phyloP scores from a whole-genome alignment of 1,284 basidiomycete species.

The Earliella scabrosa region DNA sequence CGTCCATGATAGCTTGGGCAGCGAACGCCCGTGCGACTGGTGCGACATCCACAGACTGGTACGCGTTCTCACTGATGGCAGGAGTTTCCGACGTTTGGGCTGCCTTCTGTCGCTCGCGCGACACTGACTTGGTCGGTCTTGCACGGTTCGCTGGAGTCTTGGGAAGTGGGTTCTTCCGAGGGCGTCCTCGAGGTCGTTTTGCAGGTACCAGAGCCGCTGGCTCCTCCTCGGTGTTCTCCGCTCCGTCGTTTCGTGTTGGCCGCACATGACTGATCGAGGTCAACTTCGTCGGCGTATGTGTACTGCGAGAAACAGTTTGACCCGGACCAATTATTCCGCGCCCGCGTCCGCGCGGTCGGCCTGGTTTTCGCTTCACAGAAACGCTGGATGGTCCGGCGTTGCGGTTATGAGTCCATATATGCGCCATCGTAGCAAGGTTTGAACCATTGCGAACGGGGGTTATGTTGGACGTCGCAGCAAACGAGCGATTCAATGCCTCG shows the following conservation, averaged over 20 bases:
- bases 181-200: no score
- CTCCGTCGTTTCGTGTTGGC: no score
- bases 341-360: constrained; percentile 8
- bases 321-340: not conserved
- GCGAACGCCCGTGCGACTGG: not conserved
- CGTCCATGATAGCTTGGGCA: not conserved
- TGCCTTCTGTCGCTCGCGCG: not conserved
- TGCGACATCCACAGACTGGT: constrained; percentile 6
- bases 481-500: constrained; percentile 17
- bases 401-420: no score
- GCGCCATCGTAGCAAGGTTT: not conserved
- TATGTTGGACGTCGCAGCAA: not conserved
- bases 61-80: not conserved
- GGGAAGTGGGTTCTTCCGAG: constrained; percentile 13
- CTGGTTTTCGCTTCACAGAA: constrained; percentile 5
- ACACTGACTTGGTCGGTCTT: not conserved
- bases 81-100: no score
- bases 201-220: no score
- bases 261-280: not conserved
- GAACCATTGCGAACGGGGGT: not conserved
- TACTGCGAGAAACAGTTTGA: not conserved
- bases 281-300: not conserved
- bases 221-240: no score
- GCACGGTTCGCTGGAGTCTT: no score
- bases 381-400: not conserved